phyloP scores from a whole-genome alignment of 2,329 filamentous ascomycete species.

The Cytospora piceae region DNA sequence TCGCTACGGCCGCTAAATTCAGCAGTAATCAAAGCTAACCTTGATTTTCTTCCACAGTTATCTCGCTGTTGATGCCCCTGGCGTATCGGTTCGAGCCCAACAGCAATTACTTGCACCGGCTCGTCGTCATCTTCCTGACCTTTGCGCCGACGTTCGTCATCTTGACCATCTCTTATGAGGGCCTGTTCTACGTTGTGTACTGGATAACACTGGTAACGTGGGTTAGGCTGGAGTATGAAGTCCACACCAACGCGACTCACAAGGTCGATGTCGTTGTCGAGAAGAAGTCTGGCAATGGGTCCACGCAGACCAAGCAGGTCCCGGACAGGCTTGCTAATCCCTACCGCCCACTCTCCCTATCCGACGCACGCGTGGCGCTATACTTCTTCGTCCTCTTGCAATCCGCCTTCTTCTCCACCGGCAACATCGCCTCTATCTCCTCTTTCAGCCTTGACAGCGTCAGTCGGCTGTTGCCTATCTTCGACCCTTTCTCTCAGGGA shows the following conservation, averaged over 20 bases:
- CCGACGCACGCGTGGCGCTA: conserved; percentile 85
- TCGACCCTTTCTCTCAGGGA: conserved; percentile 90
- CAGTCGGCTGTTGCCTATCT: conserved; percentile 82
- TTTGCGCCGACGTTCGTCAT: conserved; percentile 95
- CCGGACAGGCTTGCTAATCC: conserved; percentile 32
- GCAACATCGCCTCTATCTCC: conserved; percentile 92
- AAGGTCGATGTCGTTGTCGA: conserved; percentile 27
- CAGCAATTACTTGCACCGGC: conserved; percentile 85
- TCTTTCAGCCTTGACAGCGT: conserved; percentile 94
- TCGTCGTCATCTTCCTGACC: conserved; percentile 87
- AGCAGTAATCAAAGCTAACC: conserved; percentile 29
- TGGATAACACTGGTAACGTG: conserved; percentile 80
- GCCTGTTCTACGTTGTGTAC: conserved; percentile 92
- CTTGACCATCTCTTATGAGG: conserved; percentile 95
- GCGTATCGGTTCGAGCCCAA: conserved; percentile 81
- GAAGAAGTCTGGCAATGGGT: conserved; percentile 10
- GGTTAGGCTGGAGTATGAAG: conserved; percentile 87
- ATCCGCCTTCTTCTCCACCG: conserved; percentile 94
- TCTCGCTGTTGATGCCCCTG: conserved; percentile 78
- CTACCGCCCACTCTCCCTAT: conserved; percentile 71
- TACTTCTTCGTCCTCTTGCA: conserved; percentile 97
- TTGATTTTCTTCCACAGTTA: conserved; percentile 49
- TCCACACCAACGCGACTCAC: conserved; percentile 54
- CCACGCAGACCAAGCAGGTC: conserved; percentile 21
- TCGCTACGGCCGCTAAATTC: conserved; percentile 26